These are phyloP conservation scores for Chalciporus sphaerocephalus DNA, from an alignment of 768 basidiomycete genomes.

Conservation along the genomic window DNA sequence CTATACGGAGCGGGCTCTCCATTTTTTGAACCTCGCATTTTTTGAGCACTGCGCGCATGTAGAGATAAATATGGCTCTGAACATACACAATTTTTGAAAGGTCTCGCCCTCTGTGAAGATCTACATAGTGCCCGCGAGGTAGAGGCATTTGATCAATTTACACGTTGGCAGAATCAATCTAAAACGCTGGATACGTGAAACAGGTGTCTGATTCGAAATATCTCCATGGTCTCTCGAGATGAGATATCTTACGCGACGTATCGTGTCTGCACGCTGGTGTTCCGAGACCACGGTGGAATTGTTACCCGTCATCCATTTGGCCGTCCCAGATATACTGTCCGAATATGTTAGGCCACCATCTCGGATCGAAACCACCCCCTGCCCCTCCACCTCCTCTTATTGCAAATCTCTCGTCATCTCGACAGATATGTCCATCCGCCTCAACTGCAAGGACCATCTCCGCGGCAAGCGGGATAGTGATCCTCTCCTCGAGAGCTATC, in stretches of 20 bases:
- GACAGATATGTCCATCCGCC: slow-evolving; percentile 60
- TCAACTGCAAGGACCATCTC: slow-evolving; percentile 82
- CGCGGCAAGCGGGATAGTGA: slow-evolving; percentile 67
- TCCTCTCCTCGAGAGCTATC: slow-evolving; percentile 63
- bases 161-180: no score
- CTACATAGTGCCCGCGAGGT: no score
- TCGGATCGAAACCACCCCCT: slow-evolving; percentile 55
- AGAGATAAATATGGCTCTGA: no score
- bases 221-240: no score
- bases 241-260: neutral
- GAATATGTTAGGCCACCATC: slow-evolving; percentile 72
- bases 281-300: neutral
- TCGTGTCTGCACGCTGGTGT: neutral
- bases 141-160: no score
- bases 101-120: no score
- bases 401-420: slow-evolving; percentile 58
- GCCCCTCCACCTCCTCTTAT: slow-evolving; percentile 38
- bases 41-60: no score
- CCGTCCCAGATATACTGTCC: slow-evolving; percentile 74
- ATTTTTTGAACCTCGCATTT: no score
- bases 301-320: slow-evolving; percentile 28
- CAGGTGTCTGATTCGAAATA: neutral
- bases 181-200: no score
- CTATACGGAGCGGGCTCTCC: no score
- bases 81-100: no score